phyloP scores from a whole-genome alignment of 495 filamentous ascomycete species.

The Hypomontagnella monticulosa region DNA sequence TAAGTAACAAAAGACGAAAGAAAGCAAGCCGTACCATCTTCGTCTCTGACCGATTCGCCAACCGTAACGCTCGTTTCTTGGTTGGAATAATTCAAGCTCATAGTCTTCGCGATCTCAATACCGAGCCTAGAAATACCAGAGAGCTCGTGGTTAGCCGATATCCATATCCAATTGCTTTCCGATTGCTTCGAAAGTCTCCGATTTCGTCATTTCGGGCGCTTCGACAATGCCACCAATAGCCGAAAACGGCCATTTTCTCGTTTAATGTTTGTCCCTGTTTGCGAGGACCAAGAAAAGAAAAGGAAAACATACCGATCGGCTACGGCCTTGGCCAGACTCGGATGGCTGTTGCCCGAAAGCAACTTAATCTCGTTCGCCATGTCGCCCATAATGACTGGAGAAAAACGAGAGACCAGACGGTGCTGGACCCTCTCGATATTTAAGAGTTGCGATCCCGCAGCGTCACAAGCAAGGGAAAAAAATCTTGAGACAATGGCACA shows the following conservation, averaged over 20 bases:
- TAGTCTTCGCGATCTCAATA: constrained; percentile 91
- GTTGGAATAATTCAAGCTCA: constrained; percentile 96
- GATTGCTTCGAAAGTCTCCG: constrained; percentile 12
- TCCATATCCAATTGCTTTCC: constrained; percentile 18
- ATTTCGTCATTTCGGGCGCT: constrained; percentile 26
- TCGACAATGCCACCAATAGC: constrained; percentile 25
- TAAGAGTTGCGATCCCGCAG: constrained; percentile 36
- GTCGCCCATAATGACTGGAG: constrained; percentile 50
- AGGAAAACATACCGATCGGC: constrained; percentile 79
- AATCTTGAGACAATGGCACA: constrained; percentile 34
- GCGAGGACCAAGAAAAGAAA: background rate
- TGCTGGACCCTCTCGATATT: constrained; percentile 22
- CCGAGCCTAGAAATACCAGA: constrained; percentile 70
- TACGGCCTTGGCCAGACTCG: constrained; percentile 85
- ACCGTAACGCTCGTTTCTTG: constrained; percentile 97
- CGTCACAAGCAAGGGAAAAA: constrained; percentile 37
- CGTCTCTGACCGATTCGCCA: constrained; percentile 94
- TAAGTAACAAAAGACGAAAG: constrained; percentile 13
- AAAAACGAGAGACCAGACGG: constrained; percentile 11
- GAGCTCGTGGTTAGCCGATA: constrained; percentile 30
- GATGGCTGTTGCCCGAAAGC: constrained; percentile 95
- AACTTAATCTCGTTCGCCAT: constrained; percentile 92
- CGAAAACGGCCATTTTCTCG: constrained; percentile 10
- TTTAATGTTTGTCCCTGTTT: constrained; percentile 2
- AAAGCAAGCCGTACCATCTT: constrained; percentile 78